Base-by-base conservation (phyloP, 2,329 filamentous ascomycete genomes). In the Berkeleyomyces rouxiae region DNA sequence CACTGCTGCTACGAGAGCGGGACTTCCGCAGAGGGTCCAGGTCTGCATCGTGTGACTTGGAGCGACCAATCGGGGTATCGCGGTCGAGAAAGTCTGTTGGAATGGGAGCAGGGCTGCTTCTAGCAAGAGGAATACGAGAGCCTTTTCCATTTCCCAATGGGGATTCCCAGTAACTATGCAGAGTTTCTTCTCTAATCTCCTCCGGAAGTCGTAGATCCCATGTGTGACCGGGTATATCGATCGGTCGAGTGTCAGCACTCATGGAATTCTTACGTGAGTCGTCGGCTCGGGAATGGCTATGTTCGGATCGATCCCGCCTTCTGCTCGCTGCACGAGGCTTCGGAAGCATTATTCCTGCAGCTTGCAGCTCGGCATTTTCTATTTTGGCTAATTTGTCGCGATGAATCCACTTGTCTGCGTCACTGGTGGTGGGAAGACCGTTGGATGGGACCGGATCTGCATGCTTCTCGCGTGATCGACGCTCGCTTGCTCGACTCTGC, bases 41-140 rank as follows among this genome's bases (percentile, higher is more conserved):
- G n/a, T 65, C 63, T 1, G 63, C 46, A 31, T 65, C 63, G 16
- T 62, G 61, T 3, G 63, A 65, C 36, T 63, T 65, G 36, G 64
- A 63, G 63, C 90, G 82, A 62, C 79, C 75, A 53, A 86, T 76
- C 31, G 83, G 84, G 33, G 82, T 84, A 68, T 90, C 86, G 66
- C 90, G 82, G 67, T 92, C 90, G 55, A 89, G 77, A 66, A 85
- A 82, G 59, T 86, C 82, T 60, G 81, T 72, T 1, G 88, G 82
- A 64, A 95, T 85, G 9, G 90, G 90, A 23, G 83, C 80, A 1
- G 88, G 87, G 70, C 89, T 96, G 11, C 81, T 77, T 68, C 89
- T 91, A 39, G 90, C 84, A 44, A 97, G 79, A 0, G 93, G 93
- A 70, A 99, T 96, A 61, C 89, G 84, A 53, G 92, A 96, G 75